Base-by-base conservation (phyloP, 192 early-diverging fungal genomes). In the Entrophospora sp. region DNA sequence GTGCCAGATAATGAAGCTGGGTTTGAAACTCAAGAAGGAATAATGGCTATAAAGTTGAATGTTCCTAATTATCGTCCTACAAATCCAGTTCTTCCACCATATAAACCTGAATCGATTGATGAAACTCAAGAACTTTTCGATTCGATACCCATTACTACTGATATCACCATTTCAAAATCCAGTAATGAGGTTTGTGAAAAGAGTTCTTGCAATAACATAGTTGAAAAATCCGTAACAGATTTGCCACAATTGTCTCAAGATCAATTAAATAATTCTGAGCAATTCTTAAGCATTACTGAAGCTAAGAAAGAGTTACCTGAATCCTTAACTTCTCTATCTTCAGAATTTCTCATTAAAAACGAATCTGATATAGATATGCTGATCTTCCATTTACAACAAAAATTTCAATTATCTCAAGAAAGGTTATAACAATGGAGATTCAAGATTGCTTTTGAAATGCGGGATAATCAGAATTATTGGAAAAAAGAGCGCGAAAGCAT, bases 81-180 rank as follows among this genome's bases (percentile, higher is more conserved):
- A 52, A 5, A 1, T 52, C 49, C 49, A 52, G 22, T 52, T 52
- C 49, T 52, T 52, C 49, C 24, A 52, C 48, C 24, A 52, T 52
- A 52, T 52, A 52, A 52, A 52, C 49, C 49, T 1, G 24, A 52
- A 52, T 22, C n/a, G n/a, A n/a, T n/a, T n/a, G n/a, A n/a, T n/a
- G n/a, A n/a, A n/a, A n/a, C n/a, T n/a, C n/a, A n/a, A n/a, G n/a
- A n/a, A n/a, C n/a, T n/a, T n/a, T n/a, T n/a, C n/a, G n/a, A n/a
- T n/a, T n/a, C n/a, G n/a, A n/a, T n/a, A n/a, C n/a, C n/a, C n/a
- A n/a, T n/a, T n/a, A n/a, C n/a, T n/a, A n/a, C n/a, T n/a, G n/a
- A n/a, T n/a, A n/a, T n/a, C n/a, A n/a, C n/a, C n/a, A n/a, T n/a
- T n/a, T n/a, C n/a, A n/a, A n/a, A n/a, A n/a, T n/a, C n/a, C n/a